Percentiles rank a stretch among this genome's conserved stretches.
Evolutionary conservation across 23 red algal genomes (phyloP).

Genomic region (Gracilariopsis chorda): DNA sequence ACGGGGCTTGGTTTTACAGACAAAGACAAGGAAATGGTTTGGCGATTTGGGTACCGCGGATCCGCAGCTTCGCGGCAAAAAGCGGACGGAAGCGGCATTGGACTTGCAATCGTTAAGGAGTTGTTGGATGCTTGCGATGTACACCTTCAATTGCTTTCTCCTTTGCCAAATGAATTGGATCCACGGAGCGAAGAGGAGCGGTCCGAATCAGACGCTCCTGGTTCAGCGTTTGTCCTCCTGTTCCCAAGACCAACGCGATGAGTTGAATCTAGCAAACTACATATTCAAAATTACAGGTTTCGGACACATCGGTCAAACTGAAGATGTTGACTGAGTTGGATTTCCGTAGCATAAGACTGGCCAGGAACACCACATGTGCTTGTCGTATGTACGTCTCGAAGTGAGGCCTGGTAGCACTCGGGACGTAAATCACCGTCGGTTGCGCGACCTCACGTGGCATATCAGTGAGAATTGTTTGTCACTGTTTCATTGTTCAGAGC

Average conservation of each 20-base stretch:
- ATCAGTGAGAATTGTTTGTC: no score
- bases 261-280: no score
- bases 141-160: constrained; percentile 21
- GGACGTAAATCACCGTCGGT: no score
- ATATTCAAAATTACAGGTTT: no score
- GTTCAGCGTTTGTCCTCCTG: constrained; percentile 1
- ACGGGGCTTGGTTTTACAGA: constrained; percentile 42
- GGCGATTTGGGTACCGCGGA: constrained; percentile 31
- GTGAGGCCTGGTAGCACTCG: no score
- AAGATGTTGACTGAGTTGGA: no score
- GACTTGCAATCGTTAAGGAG: constrained; percentile 16
- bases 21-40: constrained; percentile 22
- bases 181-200: neutral
- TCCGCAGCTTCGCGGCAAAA: neutral
- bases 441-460: no score
- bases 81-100: constrained; percentile 29
- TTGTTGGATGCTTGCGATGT: constrained; percentile 13
- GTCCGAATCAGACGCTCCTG: neutral
- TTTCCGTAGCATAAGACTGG: no score
- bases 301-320: no score
- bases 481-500: neutral
- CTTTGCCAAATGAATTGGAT: constrained; percentile 14
- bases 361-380: no score
- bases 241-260: constrained; percentile 29
- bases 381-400: no score